Evolutionary conservation across 352 stramenopile species (phyloP).

Genomic region (Pythium sukuiense): DNA sequence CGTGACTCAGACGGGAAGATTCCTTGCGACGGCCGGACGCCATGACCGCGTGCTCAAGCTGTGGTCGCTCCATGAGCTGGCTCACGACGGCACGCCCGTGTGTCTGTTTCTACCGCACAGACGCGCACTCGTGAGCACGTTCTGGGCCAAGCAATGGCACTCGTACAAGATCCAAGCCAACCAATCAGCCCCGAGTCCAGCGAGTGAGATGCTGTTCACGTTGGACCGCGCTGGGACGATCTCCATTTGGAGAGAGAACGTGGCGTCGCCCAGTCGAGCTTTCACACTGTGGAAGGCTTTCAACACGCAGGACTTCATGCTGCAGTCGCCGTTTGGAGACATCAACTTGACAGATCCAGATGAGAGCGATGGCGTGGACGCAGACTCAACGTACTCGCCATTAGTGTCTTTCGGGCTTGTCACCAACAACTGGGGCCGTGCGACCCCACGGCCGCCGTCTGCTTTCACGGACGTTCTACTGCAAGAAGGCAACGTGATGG

Average conservation of each 20-base stretch:
- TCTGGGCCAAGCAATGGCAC: slow-evolving; percentile 61
- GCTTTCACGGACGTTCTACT: slow-evolving; percentile 56
- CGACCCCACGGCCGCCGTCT: slow-evolving; percentile 8
- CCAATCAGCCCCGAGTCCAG: slow-evolving; percentile 11
- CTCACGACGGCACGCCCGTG: slow-evolving; percentile 51
- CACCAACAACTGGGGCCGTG: slow-evolving; percentile 30
- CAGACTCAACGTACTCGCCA: background rate
- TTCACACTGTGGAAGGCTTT: slow-evolving; percentile 79
- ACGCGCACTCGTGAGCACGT: slow-evolving; percentile 49
- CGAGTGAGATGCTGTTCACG: slow-evolving; percentile 74
- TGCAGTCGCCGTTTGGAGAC: slow-evolving; percentile 9
- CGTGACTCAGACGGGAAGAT: slow-evolving; percentile 56
- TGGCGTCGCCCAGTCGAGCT: slow-evolving; percentile 36
- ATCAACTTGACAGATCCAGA: background rate
- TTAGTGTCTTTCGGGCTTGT: slow-evolving; percentile 37
- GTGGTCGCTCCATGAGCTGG: slow-evolving; percentile 55
- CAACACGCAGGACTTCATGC: slow-evolving; percentile 38
- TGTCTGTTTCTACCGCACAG: slow-evolving; percentile 64
- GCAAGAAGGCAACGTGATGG: slow-evolving; percentile 67
- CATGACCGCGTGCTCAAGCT: slow-evolving; percentile 79
- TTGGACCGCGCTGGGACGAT: slow-evolving; percentile 63
- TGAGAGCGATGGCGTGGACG: background rate
- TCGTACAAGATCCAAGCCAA: slow-evolving; percentile 41
- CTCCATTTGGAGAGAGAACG: slow-evolving; percentile 78
- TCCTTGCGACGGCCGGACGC: slow-evolving; percentile 51